Evolutionary conservation across 331 rosid species (phyloP).

Genomic region (Malus hybrid): DNA sequence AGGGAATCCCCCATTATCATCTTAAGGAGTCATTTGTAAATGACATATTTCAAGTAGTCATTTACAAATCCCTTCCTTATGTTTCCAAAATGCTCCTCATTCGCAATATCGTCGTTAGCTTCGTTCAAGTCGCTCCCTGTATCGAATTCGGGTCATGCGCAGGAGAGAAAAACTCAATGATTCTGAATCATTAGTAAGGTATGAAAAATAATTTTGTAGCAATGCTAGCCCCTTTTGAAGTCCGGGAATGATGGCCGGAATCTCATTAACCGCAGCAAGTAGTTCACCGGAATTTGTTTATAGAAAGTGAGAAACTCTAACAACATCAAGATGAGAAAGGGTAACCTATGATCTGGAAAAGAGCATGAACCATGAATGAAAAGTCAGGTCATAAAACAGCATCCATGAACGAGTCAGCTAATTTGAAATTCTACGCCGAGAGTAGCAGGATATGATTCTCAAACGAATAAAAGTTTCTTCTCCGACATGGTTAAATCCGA

Average conservation of each 20-base stretch:
- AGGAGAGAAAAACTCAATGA: neutral
- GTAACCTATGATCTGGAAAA: neutral
- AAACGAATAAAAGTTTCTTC: too few species aligned
- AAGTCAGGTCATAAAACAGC: neutral
- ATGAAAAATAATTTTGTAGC: neutral
- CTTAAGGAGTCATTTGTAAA: too few species aligned
- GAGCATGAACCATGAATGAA: neutral
- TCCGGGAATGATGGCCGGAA: neutral
- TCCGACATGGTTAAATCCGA: neutral
- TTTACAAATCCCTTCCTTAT: neutral
- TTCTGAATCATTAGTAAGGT: neutral
- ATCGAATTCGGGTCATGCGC: neutral
- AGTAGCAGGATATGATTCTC: too few species aligned
- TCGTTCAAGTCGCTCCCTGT: neutral
- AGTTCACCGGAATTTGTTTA: neutral
- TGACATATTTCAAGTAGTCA: too few species aligned
- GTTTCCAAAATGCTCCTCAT: neutral
- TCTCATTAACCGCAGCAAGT: neutral
- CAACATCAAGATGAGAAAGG: too few species aligned
- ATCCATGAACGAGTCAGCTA: too few species aligned
- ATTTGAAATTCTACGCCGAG: too few species aligned
- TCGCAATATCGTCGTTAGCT: too few species aligned
- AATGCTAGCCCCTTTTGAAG: neutral
- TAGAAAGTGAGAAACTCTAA: neutral
- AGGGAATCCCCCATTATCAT: too few species aligned